Percentiles rank a stretch among this genome's conserved stretches.
Conservation (phyloP, 2,329 filamentous ascomycete genomes). For the Colletotrichum tamarilloi region DNA sequence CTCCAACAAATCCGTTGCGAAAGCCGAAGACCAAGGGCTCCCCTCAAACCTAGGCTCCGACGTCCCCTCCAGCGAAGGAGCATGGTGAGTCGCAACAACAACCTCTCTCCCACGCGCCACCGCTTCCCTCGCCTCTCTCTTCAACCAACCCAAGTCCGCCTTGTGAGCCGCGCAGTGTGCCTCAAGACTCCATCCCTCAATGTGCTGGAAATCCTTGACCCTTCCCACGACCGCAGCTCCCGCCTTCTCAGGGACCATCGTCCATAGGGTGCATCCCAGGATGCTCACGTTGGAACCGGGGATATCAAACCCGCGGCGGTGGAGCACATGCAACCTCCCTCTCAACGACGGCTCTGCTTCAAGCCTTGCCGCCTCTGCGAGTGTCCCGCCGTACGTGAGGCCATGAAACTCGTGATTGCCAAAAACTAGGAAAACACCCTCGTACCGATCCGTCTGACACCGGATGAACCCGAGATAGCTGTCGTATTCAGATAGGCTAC, state of each 20-base stretch:
- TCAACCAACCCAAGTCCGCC: constrained; percentile 62
- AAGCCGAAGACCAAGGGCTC: constrained; percentile 60
- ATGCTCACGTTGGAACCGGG: constrained; percentile 57
- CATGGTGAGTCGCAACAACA: constrained; percentile 68
- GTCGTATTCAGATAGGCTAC: constrained; percentile 59
- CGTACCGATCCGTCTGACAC: constrained; percentile 52
- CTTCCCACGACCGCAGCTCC: constrained; percentile 52
- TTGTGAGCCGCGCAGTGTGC: constrained; percentile 60
- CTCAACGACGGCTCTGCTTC: constrained; percentile 50
- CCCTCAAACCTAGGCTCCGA: constrained; percentile 60
- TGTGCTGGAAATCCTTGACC: constrained; percentile 65
- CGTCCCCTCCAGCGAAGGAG: constrained; percentile 60
- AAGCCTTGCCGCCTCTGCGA: constrained; percentile 51
- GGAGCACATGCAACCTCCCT: constrained; percentile 55
- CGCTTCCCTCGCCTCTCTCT: background rate
- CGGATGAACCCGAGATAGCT: constrained; percentile 56
- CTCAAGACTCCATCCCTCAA: constrained; percentile 61
- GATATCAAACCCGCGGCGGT: constrained; percentile 54
- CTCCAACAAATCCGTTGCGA: constrained; percentile 59
- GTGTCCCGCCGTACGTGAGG: constrained; percentile 49
- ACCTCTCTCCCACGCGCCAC: constrained; percentile 42
- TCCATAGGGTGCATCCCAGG: constrained; percentile 70
- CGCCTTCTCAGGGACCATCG: constrained; percentile 54
- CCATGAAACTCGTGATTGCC: constrained; percentile 68
- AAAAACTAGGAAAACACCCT: constrained; percentile 58